Evolutionary conservation across 176 grass and related monocot genomes (phyloP).

Genomic region (Hordeum marinum): DNA sequence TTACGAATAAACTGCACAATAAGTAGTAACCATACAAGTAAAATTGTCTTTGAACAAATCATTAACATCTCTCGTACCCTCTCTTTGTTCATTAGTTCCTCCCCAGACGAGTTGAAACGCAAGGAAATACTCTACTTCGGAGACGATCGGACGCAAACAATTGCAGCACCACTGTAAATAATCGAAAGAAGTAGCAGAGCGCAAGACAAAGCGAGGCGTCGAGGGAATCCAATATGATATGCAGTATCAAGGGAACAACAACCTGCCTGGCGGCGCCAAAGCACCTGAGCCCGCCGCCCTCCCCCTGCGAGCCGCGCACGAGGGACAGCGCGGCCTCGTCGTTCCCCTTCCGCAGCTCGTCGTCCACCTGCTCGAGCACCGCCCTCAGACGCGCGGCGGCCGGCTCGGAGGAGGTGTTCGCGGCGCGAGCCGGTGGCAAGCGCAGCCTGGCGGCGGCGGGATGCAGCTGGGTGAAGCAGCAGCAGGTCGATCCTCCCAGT

Average conservation of each 20-base stretch:
- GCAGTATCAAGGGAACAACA: background rate
- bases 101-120: too few species aligned
- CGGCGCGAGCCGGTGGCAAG: conserved; percentile 8
- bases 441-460: conserved; percentile 9
- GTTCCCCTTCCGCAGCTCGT: conserved; percentile 51
- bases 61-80: background rate
- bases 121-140: background rate
- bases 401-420: conserved; percentile 25
- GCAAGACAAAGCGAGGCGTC: too few species aligned
- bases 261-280: conserved; percentile 65
- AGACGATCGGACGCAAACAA: background rate
- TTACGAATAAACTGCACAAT: background rate
- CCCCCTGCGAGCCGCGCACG: conserved; percentile 37
- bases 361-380: conserved; percentile 59
- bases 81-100: background rate
- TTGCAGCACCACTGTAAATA: too few species aligned
- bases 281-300: conserved; percentile 34
- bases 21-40: background rate
- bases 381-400: background rate
- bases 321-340: conserved; percentile 65
- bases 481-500: background rate
- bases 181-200: too few species aligned
- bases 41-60: background rate
- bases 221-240: background rate
- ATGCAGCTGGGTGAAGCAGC: background rate